A percentile compares a stretch with the other conserved stretches of the same genome.
phyloP scores from a whole-genome alignment of 345 rosid species.

The Cochlearia excelsa region DNA sequence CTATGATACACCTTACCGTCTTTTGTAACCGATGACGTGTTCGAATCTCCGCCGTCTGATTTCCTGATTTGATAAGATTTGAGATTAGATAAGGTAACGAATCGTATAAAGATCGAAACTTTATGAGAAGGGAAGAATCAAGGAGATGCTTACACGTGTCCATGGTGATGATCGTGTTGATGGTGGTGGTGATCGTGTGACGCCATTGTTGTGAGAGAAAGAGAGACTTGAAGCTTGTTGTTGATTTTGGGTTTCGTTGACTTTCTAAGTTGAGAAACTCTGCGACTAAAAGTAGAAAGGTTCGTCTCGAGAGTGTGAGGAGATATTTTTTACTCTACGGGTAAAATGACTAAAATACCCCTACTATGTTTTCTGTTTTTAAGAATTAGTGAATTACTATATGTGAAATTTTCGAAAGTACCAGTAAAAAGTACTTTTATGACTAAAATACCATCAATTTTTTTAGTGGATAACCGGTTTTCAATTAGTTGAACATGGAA shows the following conservation, averaged over 20 bases:
- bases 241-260: slow-evolving; percentile 4
- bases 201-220: slow-evolving; percentile 8
- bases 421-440: too few relatives aligned
- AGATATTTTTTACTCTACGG: too few relatives aligned
- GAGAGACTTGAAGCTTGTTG: slow-evolving; percentile 4
- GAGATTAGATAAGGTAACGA: not conserved
- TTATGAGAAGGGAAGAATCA: not conserved
- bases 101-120: slow-evolving; percentile 8
- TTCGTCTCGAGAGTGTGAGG: not conserved
- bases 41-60: slow-evolving; percentile 13
- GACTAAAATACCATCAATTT: too few relatives aligned
- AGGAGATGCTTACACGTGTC: slow-evolving; percentile 9
- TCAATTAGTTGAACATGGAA: too few relatives aligned
- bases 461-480: too few relatives aligned
- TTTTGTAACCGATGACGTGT: slow-evolving; percentile 61
- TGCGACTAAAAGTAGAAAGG: too few relatives aligned
- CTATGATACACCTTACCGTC: slow-evolving; percentile 87
- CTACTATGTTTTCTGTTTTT: too few relatives aligned
- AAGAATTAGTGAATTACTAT: too few relatives aligned
- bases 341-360: too few relatives aligned
- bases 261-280: slow-evolving; percentile 6
- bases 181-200: slow-evolving; percentile 21
- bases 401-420: too few relatives aligned
- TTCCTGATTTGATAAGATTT: slow-evolving; percentile 30
- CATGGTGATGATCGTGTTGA: slow-evolving; percentile 20